Evolutionary conservation across 2,329 filamentous ascomycete species (phyloP).

Genomic region (Fusarium agapanthi): DNA sequence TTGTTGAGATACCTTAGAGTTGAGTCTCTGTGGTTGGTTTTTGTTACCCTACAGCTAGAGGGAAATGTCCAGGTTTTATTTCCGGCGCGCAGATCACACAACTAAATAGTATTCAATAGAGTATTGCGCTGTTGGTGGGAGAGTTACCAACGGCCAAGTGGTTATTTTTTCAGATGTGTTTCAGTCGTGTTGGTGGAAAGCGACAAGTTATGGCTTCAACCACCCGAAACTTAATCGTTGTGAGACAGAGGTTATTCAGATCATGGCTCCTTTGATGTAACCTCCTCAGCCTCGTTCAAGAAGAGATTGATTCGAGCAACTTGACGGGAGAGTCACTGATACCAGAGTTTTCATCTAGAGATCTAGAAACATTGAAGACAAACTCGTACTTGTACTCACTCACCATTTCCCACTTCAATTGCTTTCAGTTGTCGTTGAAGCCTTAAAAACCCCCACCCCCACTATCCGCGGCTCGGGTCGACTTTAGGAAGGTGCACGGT

Average conservation of each 20-base stretch:
- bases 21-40: conserved; percentile 5
- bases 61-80: not conserved
- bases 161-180: not conserved
- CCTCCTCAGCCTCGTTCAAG: fast-evolving
- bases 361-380: not conserved
- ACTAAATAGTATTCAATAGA: not conserved
- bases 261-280: fast-evolving
- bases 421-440: not conserved
- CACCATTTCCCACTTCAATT: not conserved
- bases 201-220: not conserved
- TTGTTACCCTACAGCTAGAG: not conserved
- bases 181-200: not conserved
- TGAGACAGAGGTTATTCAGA: not conserved
- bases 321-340: not conserved
- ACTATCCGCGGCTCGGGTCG: conserved; percentile 25
- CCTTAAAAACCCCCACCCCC: conserved; percentile 12
- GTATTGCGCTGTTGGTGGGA: not conserved
- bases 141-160: not conserved
- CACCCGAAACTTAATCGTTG: not conserved
- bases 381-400: not conserved
- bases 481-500: conserved; percentile 33
- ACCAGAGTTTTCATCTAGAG: no score
- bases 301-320: not conserved
- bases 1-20: not conserved
- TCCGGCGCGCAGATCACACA: not conserved